A percentile compares a stretch with the other conserved stretches of the same genome.
Conservation (phyloP, 208 protist genomes). For the Leptomonas pyrrhocoris region DNA sequence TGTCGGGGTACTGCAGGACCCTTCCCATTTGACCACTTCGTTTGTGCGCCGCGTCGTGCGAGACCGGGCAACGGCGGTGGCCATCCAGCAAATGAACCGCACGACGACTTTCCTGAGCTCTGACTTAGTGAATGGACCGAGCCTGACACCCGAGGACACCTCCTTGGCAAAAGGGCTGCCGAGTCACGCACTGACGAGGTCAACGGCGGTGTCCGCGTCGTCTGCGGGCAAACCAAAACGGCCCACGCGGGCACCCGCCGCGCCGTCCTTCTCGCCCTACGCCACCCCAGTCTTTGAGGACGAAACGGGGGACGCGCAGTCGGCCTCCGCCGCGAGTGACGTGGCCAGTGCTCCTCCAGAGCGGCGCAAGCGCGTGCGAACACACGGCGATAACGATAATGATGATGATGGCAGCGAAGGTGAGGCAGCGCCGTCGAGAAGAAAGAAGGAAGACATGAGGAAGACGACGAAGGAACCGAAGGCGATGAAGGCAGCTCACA, state of each 20-base stretch:
- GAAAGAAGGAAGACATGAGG: no score
- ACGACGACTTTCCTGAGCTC: conserved; percentile 77
- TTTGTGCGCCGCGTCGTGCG: conserved; percentile 60
- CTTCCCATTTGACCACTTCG: conserved; percentile 35
- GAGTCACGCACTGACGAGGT: background rate
- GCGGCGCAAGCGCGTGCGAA: no score
- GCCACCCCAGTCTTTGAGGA: background rate
- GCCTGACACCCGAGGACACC: conserved; percentile 21
- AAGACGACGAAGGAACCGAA: no score
- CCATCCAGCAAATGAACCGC: conserved; percentile 77
- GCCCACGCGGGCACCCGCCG: conserved; percentile 6
- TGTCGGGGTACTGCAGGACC: conserved; percentile 51
- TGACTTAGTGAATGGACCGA: conserved; percentile 48
- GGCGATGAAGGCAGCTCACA: no score
- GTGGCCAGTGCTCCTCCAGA: no score
- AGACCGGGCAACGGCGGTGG: conserved; percentile 55
- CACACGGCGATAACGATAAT: no score
- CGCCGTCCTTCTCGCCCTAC: conserved; percentile 14
- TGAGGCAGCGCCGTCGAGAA: no score
- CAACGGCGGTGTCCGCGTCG: background rate
- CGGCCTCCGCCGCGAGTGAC: no score
- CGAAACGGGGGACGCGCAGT: background rate
- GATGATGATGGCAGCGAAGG: no score
- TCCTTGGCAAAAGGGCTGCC: conserved; percentile 6
- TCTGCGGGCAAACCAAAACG: background rate